Base-by-base conservation (phyloP, 805 yeast genomes). In the Yamadazyma laniorum region DNA sequence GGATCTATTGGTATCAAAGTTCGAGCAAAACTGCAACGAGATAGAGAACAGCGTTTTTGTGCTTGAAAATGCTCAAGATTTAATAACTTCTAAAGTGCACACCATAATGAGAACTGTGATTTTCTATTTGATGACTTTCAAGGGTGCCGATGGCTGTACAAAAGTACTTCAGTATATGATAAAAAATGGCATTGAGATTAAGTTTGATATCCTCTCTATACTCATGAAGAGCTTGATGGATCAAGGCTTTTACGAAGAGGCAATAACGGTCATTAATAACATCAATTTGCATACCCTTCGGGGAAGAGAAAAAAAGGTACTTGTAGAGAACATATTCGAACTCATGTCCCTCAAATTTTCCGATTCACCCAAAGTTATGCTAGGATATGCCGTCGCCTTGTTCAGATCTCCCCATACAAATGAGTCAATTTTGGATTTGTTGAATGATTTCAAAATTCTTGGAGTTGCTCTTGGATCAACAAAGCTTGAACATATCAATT, bases 351-450 rank as follows among this genome's bases (percentile, higher is more conserved):
- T 43, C 8, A 59, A 58, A 40, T 68, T 53, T 38, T 50, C 60
- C 0, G 39, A 41, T 6, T 53, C 62, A 5, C 71, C 72, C 2
- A 58, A 63, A 25, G 53, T 65, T 3, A 46, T 65, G 4, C 48
- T 63, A 4, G 73, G 72, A 2, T 68, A 68, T 47, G 55, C 58
- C 22, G 55, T 59, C 0, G 50, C 67, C 1, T 41, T 64, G 14
- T 65, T 58, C 39, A 29, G 26, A 13, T 18, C 13, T 5, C 42
- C 40, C 7, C 37, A 31, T 16, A 32, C 29, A 1, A 27, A 43
- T 6, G 34, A 45, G 3, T 22, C 33, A 3, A 54, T 55, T 0
- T 45, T 57, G 9, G 35, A 48, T 3, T 35, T 58, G 1, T 47
- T 67, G 11, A 53, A 60, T 28, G 55, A 59, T 3, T 42, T 65